Base-by-base conservation (phyloP, 345 rosid species). In the Salix brachista region DNA sequence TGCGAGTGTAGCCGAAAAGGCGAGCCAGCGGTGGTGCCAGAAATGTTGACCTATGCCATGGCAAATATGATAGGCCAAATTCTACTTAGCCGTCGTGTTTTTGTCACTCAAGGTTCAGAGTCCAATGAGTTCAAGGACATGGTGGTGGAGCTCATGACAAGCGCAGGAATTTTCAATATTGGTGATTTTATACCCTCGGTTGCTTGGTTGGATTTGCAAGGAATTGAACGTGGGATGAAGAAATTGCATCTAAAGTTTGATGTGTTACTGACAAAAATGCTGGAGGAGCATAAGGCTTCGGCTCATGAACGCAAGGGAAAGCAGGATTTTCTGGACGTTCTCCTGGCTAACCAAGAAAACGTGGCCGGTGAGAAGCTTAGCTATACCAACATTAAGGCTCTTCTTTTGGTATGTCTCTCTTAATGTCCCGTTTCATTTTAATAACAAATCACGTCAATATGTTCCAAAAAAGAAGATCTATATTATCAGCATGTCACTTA, bases 191-290 rank as follows among this genome's bases (percentile, higher is more conserved):
- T 91, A 10, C 91, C 92, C 9, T 79, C 86, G 13, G 82, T 90
- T 30, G 85, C 83, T 0, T 90, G 92, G 91, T 79, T 89, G 91
- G 94, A 90, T 77, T 75, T 89, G 68, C 92, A 90, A 71, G 86
- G 94, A 65, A 86, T 90, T 5, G 91, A 82, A 26, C 36, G 83
- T 11, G 83, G 88, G 52, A 89, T 90, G 92, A 90, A 86, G 86
- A 83, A 75, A 70, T 34, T 87, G 69, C 90, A 87, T 42, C 74
- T 28, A 70, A 86, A 69, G 41, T 89, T 87, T 72, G 94, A 89
- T 71, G 78, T 30, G 0, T 25, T 89, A 11, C 16, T 90, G 78
- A 77, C 85, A 0, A 84, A 83, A 76, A 84, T 90, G 91, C 85
- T 89, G 11, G 83, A 80, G 48, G 87, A 89, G 64, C 90, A 89